Evolutionary conservation across 1,284 basidiomycete genomes (phyloP), one percentile per base, ranked within the genome.

Genomic region (Butyriboletus regius): DNA sequence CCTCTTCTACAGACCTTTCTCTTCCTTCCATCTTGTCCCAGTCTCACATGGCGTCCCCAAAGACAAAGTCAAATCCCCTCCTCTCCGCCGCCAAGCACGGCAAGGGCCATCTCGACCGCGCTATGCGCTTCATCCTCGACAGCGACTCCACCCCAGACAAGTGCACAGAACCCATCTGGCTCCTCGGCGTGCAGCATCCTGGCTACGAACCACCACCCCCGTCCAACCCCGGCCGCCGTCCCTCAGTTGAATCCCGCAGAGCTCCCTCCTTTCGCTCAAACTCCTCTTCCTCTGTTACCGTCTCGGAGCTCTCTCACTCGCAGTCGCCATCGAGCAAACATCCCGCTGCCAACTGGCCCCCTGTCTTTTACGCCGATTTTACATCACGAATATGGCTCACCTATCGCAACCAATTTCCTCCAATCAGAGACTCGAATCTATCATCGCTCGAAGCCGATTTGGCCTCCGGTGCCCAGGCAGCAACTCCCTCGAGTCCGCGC

Each of bases 331-430:
- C 69, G 14, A 64, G 35, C 53, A 74, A 75, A 67, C 58, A 80
- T 54, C 75, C 75, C 2, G 70, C 71, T 3, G 72, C 74, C 17
- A 66, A 79, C 51, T 91, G 88, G 87, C 88, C 90, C 0, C 77
- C 82, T 4, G 75, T 79, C 46, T 96, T 96, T 67, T 91, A 92
- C 63, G 75, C 81, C n/a, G 92, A 96, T 69, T 96, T 94, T 67
- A 83, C 83, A 1, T 89, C 88, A 0, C 76, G 87, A 9, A 76
- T 96, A 52, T 95, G 91, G 87, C 77, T 92, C 47, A 95, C 92
- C 0, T 97, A 96, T 69, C 85, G 93, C n/a, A 84, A 82, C 2
- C 86, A 92, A 47, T 95, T 94, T 57, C 72, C 81, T 1, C 84
- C 90, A 1, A 93, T 96, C 57, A 75, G 83, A 22, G 84, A 91